Conservation (phyloP, 2,329 filamentous ascomycete genomes). For the Fonsecaea monophora region DNA sequence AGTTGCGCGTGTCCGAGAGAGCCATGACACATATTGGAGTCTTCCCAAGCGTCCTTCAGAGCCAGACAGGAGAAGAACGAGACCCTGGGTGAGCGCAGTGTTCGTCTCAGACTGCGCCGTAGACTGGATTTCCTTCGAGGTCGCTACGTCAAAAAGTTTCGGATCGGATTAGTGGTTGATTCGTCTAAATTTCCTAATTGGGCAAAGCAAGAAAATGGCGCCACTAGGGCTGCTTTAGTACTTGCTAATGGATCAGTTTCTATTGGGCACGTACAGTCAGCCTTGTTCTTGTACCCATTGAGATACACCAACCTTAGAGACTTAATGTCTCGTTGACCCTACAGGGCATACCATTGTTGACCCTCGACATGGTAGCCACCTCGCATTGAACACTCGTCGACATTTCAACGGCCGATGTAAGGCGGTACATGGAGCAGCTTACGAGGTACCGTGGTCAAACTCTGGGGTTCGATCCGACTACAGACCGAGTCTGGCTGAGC, state of each 20-base stretch:
- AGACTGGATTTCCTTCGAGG: background rate
- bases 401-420: too few relatives aligned
- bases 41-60: background rate
- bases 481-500: too few relatives aligned
- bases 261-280: background rate
- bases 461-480: too few relatives aligned
- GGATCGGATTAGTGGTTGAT: background rate
- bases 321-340: too few relatives aligned
- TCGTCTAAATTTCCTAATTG: constrained; percentile 2
- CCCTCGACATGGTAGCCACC: too few relatives aligned
- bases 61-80: background rate
- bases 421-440: too few relatives aligned
- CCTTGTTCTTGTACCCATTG: too few relatives aligned
- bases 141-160: constrained; percentile 5
- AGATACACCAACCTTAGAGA: too few relatives aligned
- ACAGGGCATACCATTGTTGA: too few relatives aligned
- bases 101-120: background rate
- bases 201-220: background rate
- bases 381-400: too few relatives aligned
- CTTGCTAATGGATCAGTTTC: background rate
- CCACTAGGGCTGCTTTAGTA: background rate
- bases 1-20: constrained; percentile 57
- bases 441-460: too few relatives aligned
- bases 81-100: background rate
- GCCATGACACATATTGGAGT: constrained; percentile 39